These are phyloP conservation scores for Hygrophorus pudorinus DNA, from an alignment of 768 basidiomycete species.

Conservation along the genomic window DNA sequence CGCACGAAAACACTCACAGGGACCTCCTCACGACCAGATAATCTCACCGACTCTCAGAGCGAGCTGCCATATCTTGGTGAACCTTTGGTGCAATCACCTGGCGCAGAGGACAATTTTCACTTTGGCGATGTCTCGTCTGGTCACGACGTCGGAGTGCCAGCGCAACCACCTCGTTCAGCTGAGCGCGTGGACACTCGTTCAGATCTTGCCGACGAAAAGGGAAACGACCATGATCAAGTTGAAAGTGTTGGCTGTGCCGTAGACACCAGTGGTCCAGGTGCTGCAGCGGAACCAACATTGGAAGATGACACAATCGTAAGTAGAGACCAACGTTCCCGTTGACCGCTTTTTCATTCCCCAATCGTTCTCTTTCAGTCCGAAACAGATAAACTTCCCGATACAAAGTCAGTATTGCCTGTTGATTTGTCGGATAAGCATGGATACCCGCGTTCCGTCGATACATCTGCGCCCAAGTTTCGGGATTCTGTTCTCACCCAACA, in stretches of 20 bases:
- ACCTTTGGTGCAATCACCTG: conserved; percentile 17
- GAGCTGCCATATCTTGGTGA: conserved; percentile 26
- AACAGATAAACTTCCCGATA: too few relatives aligned
- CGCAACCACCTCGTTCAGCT: conserved; percentile 20
- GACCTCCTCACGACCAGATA: neutral
- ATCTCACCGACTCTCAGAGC: conserved; percentile 14
- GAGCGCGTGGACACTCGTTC: neutral
- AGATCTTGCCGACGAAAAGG: too few relatives aligned
- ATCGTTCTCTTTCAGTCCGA: too few relatives aligned
- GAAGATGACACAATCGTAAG: too few relatives aligned
- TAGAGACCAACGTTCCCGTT: too few relatives aligned
- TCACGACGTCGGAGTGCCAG: conserved; percentile 8
- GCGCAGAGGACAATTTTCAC: conserved; percentile 8
- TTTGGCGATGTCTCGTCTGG: conserved; percentile 7
- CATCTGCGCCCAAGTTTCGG: neutral
- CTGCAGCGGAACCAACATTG: too few relatives aligned
- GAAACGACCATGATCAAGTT: too few relatives aligned
- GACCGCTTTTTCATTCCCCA: too few relatives aligned
- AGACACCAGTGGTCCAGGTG: too few relatives aligned
- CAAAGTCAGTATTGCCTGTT: neutral
- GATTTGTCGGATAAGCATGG: neutral
- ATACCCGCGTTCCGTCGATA: neutral
- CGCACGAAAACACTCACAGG: conserved; percentile 42
- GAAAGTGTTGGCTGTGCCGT: too few relatives aligned
- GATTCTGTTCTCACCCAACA: conserved; percentile 52